Evolutionary conservation across 441 rosid genomes (phyloP).

Genomic region (Populus tomentosa): DNA sequence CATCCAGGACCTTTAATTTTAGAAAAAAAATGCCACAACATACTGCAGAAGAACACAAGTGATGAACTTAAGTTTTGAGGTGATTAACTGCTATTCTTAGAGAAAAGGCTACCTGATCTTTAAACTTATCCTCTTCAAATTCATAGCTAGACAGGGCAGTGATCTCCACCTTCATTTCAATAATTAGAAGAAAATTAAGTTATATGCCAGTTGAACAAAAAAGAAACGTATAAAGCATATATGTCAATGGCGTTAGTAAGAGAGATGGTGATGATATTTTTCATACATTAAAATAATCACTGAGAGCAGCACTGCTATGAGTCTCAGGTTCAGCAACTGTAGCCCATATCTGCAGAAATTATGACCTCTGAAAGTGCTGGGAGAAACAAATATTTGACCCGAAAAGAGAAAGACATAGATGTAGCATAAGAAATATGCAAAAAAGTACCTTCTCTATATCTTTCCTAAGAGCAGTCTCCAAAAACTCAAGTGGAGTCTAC

Average conservation of each 20-base stretch:
- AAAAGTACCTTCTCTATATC: conserved; percentile 76
- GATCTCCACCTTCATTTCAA: conserved; percentile 66
- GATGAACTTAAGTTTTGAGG: neutral
- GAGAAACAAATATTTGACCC: neutral
- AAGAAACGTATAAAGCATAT: neutral
- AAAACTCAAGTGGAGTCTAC: conserved; percentile 76
- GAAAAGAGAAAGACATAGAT: neutral
- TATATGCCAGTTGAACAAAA: neutral
- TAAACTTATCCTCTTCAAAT: conserved; percentile 71
- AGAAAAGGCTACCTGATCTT: conserved; percentile 57
- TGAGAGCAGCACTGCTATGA: conserved; percentile 58
- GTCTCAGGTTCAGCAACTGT: conserved; percentile 64
- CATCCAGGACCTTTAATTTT: neutral
- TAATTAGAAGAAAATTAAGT: conserved; percentile 12
- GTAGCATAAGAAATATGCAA: neutral
- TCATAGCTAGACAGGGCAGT: conserved; percentile 83
- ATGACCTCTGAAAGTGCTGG: neutral
- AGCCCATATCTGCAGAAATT: conserved; percentile 79
- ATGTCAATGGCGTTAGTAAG: neutral
- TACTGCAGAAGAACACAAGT: neutral
- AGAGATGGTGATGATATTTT: neutral
- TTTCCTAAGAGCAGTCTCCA: conserved; percentile 73
- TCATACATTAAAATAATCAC: conserved; percentile 85
- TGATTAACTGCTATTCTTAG: neutral
- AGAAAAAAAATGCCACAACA: neutral